These are phyloP conservation scores for Taiwanofungus camphoratus DNA, from an alignment of 1,284 basidiomycete species.

Conservation along the genomic window DNA sequence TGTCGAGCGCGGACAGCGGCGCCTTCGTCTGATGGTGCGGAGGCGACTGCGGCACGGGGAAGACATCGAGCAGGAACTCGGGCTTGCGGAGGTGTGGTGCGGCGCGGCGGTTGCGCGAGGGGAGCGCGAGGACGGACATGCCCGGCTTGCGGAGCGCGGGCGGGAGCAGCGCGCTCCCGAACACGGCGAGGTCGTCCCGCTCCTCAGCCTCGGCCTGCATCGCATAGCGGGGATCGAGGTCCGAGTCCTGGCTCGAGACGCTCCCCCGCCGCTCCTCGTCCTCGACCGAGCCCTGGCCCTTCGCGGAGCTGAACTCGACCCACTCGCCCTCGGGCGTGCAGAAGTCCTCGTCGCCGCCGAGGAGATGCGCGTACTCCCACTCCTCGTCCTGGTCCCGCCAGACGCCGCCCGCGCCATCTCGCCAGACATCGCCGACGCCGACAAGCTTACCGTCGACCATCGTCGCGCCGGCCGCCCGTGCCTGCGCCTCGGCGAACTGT, in stretches of 20 bases:
- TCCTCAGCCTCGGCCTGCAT: slow-evolving; percentile 38
- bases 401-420: slow-evolving; percentile 56
- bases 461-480: slow-evolving; percentile 32
- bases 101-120: slow-evolving; percentile 26
- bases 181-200: slow-evolving; percentile 30
- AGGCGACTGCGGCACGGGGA: slow-evolving; percentile 22
- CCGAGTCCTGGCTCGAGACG: slow-evolving; percentile 46
- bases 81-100: slow-evolving; percentile 30
- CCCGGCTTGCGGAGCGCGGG: slow-evolving; percentile 24
- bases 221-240: slow-evolving; percentile 43
- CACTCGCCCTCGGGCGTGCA: slow-evolving; percentile 21
- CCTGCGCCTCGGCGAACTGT: slow-evolving; percentile 49
- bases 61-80: slow-evolving; percentile 27
- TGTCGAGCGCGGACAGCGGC: slow-evolving; percentile 5
- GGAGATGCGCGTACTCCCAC: slow-evolving; percentile 57
- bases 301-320: slow-evolving; percentile 24
- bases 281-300: slow-evolving; percentile 9
- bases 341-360: slow-evolving; percentile 30
- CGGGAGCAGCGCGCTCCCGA: slow-evolving; percentile 22
- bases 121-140: slow-evolving; percentile 28
- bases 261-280: slow-evolving; percentile 38
- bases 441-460: slow-evolving; percentile 24
- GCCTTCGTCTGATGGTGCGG: not conserved
- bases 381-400: slow-evolving; percentile 70
- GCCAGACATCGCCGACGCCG: slow-evolving; percentile 45